Base-by-base conservation (phyloP, 75 land plant genomes). In the Pinus tabuliformis region DNA sequence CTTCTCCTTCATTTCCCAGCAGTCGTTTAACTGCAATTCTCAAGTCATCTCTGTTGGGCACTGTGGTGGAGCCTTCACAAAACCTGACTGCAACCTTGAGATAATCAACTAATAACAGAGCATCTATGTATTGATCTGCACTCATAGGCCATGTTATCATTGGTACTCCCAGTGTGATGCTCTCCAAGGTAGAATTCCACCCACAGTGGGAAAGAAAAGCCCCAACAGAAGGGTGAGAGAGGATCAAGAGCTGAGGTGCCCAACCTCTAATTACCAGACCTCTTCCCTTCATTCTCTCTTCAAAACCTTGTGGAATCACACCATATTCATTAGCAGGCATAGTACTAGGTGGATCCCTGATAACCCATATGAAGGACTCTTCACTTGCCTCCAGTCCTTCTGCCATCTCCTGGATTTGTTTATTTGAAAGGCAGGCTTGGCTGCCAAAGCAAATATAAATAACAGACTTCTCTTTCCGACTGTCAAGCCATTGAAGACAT, bases 131-230 rank as follows among this genome's bases (percentile, higher is more conserved):
- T 4, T 62, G 64, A 28, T 62, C 64, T 22, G 64, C 64, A 26
- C 1, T 9, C 12, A 62, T 21, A 9, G 64, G 64, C 64, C 64
- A 62, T 12, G 56, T 78, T 49, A 73, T 80, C 74, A 87, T 2
- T 8, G 71, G 78, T 63, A 86, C 82, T 58, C 73, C 70, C 56
- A 84, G 37, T 14, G 91, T 82, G 42, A 84, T 88, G 54, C 77
- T 81, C 60, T 62, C 60, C 7, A 58, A 58, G 21, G 21, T n/a
- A 58, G 60, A 58, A 58, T 58, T 58, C 60, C 60, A 58, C 64
- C 92, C 92, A 33, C 86, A 84, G 66, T 90, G 91, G 8, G 81
- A 81, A 60, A 87, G 75, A 62, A 87, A 90, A 73, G 79, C 85
- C 18, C 85, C 89, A 56, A 89, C 81, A 30, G 83, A 61, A 30